These are phyloP conservation scores for Ceratobasidium sp. DNA, from an alignment of 1,284 basidiomycete genomes.

Conservation along the genomic window DNA sequence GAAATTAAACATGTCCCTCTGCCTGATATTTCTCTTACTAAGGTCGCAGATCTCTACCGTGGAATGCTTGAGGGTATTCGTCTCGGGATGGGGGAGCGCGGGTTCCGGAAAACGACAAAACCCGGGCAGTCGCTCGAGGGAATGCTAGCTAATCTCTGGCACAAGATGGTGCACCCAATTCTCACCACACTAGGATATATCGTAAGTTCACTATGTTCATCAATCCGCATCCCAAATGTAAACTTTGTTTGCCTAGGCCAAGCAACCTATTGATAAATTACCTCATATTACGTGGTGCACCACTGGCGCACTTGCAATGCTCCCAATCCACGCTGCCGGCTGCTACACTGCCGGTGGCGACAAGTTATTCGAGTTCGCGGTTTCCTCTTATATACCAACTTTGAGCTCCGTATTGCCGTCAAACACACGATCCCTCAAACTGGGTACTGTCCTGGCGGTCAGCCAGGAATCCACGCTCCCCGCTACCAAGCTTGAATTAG, in stretches of 20 bases:
- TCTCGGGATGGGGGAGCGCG: too few species aligned
- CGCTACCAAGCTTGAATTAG: background rate
- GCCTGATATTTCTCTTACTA: background rate
- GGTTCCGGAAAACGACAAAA: background rate
- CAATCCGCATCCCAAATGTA: background rate
- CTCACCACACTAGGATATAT: constrained; percentile 6
- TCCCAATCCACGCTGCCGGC: constrained; percentile 31
- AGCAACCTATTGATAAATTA: background rate
- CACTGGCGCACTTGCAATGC: constrained; percentile 7
- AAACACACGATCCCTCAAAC: background rate
- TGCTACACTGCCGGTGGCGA: background rate
- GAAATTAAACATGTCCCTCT: constrained; percentile 10
- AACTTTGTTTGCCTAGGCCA: background rate
- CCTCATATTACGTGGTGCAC: constrained; percentile 33
- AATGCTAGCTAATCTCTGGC: constrained; percentile 9
- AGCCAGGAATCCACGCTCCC: background rate
- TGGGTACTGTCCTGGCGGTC: background rate
- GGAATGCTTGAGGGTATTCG: background rate
- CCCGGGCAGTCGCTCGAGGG: background rate
- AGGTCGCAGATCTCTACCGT: background rate
- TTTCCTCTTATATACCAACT: constrained; percentile 26
- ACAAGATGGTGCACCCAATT: constrained; percentile 13
- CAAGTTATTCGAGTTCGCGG: constrained; percentile 2
- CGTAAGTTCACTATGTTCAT: background rate
- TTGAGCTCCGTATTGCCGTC: background rate